Evolutionary conservation across 2,329 filamentous ascomycete genomes (phyloP), one percentile per base, ranked within the genome.

Genomic region (Teratosphaeria gauchensis): DNA sequence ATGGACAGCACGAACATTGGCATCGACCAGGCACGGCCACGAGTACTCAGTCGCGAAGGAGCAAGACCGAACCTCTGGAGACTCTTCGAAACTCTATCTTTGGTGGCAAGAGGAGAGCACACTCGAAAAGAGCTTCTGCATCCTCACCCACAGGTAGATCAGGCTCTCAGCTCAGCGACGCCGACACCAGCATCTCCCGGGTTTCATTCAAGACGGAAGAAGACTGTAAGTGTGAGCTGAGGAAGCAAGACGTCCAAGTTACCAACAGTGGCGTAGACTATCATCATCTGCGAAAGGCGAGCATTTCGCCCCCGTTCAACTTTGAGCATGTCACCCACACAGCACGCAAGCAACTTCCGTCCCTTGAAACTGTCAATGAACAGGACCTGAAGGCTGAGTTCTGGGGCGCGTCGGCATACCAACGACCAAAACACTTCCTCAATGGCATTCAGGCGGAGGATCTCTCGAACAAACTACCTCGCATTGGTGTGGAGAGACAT

Each of bases 271-370:
- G 42, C n/a, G 4, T 56, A 71, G 69, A 65, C 56, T 67, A 69
- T 56, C 64, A 63, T 11, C 63, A 70, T 54, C 62, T 68, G 12
- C 68, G 65, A 56, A 82, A 81, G 68, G 72, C 71, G 51, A 73
- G 74, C 59, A 86, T 86, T 56, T 86, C 84, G 0, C 78, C 78
- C 58, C 84, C 84, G 1, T 86, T 84, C 69, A 81, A 84, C 64
- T 86, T 86, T 66, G 82, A 85, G 62, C 84, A 86, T 65, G 71
- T 86, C 56, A 82, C 82, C 38, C 83, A 86, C 66, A 83, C 82
- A 31, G 78, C 79, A 58, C 78, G 79, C 28, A 71, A 78, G 28
- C 79, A 85, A 58, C 77, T 84, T 58, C 76, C 79, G 33, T 74
- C 74, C 3, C 71, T 85, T 21, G 77, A 82, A 46, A 77, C 76